Evolutionary conservation across 2,329 filamentous ascomycete species (phyloP).

Genomic region (Trichoderma hamatum): DNA sequence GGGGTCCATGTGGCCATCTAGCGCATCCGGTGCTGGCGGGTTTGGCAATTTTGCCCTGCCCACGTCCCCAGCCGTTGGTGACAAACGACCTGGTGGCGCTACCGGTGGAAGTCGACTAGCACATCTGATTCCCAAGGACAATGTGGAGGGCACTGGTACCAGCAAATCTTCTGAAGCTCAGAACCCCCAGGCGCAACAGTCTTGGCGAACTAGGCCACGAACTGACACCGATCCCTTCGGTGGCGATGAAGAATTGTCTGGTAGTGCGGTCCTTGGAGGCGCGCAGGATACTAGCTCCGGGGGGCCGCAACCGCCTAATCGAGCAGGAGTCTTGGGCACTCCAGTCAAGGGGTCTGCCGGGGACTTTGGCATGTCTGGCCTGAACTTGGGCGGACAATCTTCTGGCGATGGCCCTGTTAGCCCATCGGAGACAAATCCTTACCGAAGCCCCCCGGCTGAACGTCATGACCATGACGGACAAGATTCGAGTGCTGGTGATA

Average conservation of each 20-base stretch:
- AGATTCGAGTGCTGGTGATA: constrained; percentile 55
- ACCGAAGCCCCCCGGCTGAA: constrained; percentile 83
- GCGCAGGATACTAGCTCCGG: constrained; percentile 67
- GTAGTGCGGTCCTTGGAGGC: constrained; percentile 74
- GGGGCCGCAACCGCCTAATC: constrained; percentile 36
- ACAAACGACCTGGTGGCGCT: constrained; percentile 74
- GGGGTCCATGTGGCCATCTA: constrained; percentile 51
- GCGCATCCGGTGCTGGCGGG: constrained; percentile 69
- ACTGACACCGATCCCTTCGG: constrained; percentile 76
- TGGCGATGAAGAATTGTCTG: constrained; percentile 62
- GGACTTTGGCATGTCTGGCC: constrained; percentile 66
- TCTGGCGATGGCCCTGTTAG: constrained; percentile 75
- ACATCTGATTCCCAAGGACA: constrained; percentile 79
- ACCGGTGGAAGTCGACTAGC: constrained; percentile 83
- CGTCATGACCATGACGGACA: constrained; percentile 67
- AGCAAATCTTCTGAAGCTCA: constrained; percentile 55
- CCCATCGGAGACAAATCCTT: constrained; percentile 94
- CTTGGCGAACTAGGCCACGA: constrained; percentile 63
- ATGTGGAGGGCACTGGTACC: constrained; percentile 62
- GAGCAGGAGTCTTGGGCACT: constrained; percentile 53
- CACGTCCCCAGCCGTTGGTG: constrained; percentile 59
- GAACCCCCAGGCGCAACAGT: constrained; percentile 45
- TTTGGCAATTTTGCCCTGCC: constrained; percentile 88
- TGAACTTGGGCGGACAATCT: constrained; percentile 53
- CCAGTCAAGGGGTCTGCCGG: constrained; percentile 57